Evolutionary conservation across 1,284 basidiomycete species (phyloP).

Genomic region (Cryptococcus sp.): DNA sequence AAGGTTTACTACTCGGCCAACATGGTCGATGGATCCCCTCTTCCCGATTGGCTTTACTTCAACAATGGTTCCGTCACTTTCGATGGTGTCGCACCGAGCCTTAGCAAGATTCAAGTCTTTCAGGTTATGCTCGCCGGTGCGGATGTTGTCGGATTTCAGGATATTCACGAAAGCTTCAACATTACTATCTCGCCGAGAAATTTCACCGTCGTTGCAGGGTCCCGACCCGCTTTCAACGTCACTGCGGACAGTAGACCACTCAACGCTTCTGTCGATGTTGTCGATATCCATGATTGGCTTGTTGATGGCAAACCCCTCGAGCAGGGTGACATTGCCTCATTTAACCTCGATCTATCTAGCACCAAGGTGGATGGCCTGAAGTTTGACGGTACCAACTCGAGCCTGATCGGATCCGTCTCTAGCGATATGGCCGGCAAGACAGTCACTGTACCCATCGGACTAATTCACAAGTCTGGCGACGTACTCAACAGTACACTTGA

Average conservation of each 20-base stretch:
- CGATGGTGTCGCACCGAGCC: constrained; percentile 65
- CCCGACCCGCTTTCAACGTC: constrained; percentile 47
- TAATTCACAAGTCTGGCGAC: constrained; percentile 63
- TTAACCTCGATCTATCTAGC: constrained; percentile 47
- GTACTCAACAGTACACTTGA: constrained; percentile 55
- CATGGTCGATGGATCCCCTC: constrained; percentile 60
- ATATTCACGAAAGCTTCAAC: constrained; percentile 61
- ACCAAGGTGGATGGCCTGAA: constrained; percentile 59
- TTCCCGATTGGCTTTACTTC: constrained; percentile 76
- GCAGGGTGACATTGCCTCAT: constrained; percentile 12
- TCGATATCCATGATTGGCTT: constrained; percentile 58
- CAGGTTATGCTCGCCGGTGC: constrained; percentile 54
- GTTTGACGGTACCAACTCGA: constrained; percentile 57
- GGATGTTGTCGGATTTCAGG: constrained; percentile 56
- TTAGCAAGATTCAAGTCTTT: constrained; percentile 18
- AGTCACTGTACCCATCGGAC: constrained; percentile 57
- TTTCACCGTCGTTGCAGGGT: constrained; percentile 2
- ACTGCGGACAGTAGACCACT: constrained; percentile 65
- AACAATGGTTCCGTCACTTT: constrained; percentile 66
- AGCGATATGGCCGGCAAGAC: constrained; percentile 50
- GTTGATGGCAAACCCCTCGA: constrained; percentile 50
- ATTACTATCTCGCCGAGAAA: constrained; percentile 52
- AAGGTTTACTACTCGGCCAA: constrained; percentile 64
- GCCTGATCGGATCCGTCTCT: constrained; percentile 57
- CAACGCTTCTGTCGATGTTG: constrained; percentile 50